Conservation (phyloP, 148 eudicot species). For the Vaccinium darrowii region DNA sequence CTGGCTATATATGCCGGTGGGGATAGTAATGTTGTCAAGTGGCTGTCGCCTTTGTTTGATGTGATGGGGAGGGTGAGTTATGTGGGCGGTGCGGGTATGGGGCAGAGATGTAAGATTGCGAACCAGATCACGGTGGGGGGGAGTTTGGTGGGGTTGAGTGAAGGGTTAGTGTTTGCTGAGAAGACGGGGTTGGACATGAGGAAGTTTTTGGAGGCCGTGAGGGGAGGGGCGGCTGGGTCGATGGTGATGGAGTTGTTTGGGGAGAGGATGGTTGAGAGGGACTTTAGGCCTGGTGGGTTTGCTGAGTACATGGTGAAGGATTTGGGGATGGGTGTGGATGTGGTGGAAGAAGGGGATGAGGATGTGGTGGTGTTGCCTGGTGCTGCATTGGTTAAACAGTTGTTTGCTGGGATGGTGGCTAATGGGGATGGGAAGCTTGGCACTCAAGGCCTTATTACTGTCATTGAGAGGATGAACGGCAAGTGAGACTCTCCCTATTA, state of each 20-base stretch:
- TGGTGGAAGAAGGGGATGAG: conserved; percentile 44
- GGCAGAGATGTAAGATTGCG: conserved; percentile 80
- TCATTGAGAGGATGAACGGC: conserved; percentile 80
- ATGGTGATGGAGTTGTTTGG: conserved; percentile 85
- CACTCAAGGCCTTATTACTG: conserved; percentile 67
- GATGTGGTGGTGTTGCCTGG: conserved; percentile 66
- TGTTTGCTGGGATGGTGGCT: conserved; percentile 82
- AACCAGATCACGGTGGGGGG: conserved; percentile 85
- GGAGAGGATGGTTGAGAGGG: conserved; percentile 65
- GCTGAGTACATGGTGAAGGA: conserved; percentile 94
- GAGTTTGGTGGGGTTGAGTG: conserved; percentile 74
- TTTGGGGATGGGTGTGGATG: conserved; percentile 84
- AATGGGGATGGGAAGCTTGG: conserved; percentile 90
- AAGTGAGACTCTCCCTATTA: conserved; percentile 19
- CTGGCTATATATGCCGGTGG: conserved; percentile 77
- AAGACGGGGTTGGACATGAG: conserved; percentile 54
- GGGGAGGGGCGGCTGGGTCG: conserved; percentile 72
- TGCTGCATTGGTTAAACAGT: conserved; percentile 70
- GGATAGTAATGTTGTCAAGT: conserved; percentile 43
- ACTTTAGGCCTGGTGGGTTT: conserved; percentile 80
- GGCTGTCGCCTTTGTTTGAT: conserved; percentile 65
- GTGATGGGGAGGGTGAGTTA: conserved; percentile 59
- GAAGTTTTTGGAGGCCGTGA: conserved; percentile 67
- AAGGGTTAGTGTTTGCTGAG: conserved; percentile 82
- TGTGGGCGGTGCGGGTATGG: conserved; percentile 61